Evolutionary conservation across 2,329 filamentous ascomycete genomes (phyloP).

Genomic region (Tolypocladium tropicale): DNA sequence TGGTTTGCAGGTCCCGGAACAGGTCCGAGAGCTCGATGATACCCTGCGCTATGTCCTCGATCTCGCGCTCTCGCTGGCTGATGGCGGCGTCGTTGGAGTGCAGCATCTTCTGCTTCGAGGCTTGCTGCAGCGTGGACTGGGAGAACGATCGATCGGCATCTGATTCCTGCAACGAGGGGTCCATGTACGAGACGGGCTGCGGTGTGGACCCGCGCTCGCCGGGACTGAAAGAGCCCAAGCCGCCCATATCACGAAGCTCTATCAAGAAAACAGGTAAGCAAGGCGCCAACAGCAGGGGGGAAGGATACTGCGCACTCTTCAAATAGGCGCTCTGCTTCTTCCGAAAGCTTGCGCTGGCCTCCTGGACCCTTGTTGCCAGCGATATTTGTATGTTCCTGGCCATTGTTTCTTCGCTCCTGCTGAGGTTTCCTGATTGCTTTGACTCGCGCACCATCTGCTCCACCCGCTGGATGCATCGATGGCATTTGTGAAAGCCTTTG

Average conservation of each 20-base stretch:
- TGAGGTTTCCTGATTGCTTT: constrained; percentile 61
- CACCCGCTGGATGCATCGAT: constrained; percentile 77
- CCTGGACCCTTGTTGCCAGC: constrained; percentile 77
- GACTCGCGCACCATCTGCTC: constrained; percentile 80
- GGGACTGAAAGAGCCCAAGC: constrained; percentile 38
- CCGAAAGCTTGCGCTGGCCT: constrained; percentile 81
- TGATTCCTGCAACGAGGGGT: constrained; percentile 85
- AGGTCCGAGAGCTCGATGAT: constrained; percentile 96
- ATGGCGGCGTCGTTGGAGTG: constrained; percentile 77
- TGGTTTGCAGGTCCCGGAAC: constrained; percentile 89
- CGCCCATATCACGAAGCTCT: constrained; percentile 68
- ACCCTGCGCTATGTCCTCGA: constrained; percentile 94
- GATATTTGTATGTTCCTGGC: constrained; percentile 92
- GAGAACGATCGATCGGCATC: constrained; percentile 90
- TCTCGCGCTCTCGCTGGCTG: constrained; percentile 86
- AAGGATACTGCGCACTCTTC: constrained; percentile 54
- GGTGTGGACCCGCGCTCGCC: constrained; percentile 45
- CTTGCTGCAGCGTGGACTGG: constrained; percentile 77
- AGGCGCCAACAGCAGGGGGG: constrained; percentile 6
- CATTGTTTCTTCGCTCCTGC: constrained; percentile 84
- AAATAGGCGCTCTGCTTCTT: constrained; percentile 97
- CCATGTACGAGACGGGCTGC: constrained; percentile 49
- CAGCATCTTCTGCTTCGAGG: constrained; percentile 54
- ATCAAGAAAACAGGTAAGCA: constrained; percentile 1
- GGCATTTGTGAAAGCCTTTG: constrained; percentile 78